These are phyloP conservation scores for Darksidea phi DNA, from an alignment of 495 filamentous ascomycete genomes.

Conservation along the genomic window DNA sequence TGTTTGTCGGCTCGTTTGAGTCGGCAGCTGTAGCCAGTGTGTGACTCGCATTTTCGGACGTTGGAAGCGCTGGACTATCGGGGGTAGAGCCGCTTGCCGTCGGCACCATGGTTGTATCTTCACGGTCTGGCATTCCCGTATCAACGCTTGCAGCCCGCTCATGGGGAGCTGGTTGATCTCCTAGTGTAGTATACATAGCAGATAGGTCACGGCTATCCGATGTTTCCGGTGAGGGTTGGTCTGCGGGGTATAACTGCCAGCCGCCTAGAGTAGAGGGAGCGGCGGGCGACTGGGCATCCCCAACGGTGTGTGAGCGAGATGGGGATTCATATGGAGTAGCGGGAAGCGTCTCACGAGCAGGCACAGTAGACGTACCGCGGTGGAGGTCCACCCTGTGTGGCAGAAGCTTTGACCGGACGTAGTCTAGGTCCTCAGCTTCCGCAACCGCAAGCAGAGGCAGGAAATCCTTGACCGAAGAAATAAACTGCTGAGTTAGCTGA, in stretches of 20 bases:
- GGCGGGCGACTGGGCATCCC: slow-evolving; percentile 6
- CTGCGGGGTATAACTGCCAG: slow-evolving; percentile 3
- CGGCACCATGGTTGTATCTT: slow-evolving; percentile 8
- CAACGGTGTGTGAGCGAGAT: not conserved
- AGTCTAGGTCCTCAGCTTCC: slow-evolving; percentile 15
- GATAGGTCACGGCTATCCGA: slow-evolving; percentile 8
- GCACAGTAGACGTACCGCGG: not conserved
- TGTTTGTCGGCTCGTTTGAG: slow-evolving; percentile 2
- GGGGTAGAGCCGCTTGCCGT: slow-evolving; percentile 2
- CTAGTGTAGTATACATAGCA: slow-evolving; percentile 16
- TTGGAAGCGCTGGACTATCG: slow-evolving; percentile 6
- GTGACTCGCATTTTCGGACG: slow-evolving; percentile 6
- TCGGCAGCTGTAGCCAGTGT: slow-evolving; percentile 5
- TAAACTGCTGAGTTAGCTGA: slow-evolving; percentile 16
- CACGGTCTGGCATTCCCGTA: slow-evolving; percentile 9
- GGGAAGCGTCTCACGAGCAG: slow-evolving; percentile 3
- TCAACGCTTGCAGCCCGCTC: slow-evolving; percentile 13
- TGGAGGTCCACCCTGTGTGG: slow-evolving; percentile 11
- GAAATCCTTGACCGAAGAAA: slow-evolving; percentile 12
- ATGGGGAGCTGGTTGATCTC: not conserved
- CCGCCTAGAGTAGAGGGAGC: not conserved
- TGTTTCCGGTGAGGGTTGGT: slow-evolving; percentile 7
- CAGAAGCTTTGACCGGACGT: slow-evolving; percentile 11
- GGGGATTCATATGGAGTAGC: slow-evolving; percentile 1
- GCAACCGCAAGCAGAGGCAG: slow-evolving; percentile 17